These are phyloP conservation scores for Moesziomyces parantarcticus DNA, from an alignment of 1,284 basidiomycete species.

Conservation along the genomic window DNA sequence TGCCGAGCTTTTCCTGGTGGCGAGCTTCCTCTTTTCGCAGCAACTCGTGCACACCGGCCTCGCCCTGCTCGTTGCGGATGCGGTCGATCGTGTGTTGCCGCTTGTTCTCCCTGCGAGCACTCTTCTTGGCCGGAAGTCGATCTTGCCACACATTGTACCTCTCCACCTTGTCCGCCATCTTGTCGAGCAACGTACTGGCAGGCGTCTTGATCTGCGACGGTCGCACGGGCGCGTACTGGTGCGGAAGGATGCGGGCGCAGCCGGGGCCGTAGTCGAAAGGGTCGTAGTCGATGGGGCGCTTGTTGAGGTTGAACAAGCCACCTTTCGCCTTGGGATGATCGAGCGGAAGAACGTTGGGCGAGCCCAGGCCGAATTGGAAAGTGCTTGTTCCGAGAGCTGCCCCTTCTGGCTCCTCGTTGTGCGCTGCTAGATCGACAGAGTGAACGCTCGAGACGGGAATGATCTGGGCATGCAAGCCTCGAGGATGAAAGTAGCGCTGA, in stretches of 20 bases:
- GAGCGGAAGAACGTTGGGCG: constrained; percentile 17
- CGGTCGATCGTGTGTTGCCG: constrained; percentile 9
- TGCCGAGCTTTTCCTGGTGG: neutral
- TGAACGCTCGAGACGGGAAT: constrained; percentile 6
- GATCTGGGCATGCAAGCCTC: constrained; percentile 20
- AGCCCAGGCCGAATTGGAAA: constrained; percentile 22
- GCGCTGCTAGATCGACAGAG: too few species aligned
- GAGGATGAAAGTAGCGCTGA: constrained; percentile 13
- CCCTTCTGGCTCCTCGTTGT: too few species aligned
- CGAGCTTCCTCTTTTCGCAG: constrained; percentile 5
- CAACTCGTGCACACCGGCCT: constrained; percentile 2
- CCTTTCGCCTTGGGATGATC: constrained; percentile 16
- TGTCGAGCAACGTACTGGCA: constrained; percentile 5
- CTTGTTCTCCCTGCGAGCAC: constrained; percentile 2
- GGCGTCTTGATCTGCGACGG: constrained; percentile 14
- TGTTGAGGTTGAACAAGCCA: constrained; percentile 23
- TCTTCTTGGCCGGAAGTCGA: constrained; percentile 26
- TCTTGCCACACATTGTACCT: constrained; percentile 31
- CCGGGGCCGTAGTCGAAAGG: constrained; percentile 23
- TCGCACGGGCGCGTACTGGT: constrained; percentile 8
- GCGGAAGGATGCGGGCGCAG: constrained; percentile 6
- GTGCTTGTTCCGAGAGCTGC: neutral
- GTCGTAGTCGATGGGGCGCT: constrained; percentile 26
- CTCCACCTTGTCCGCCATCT: constrained; percentile 13
- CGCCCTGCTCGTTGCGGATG: constrained; percentile 3